Evolutionary conservation across 352 stramenopile species (phyloP), one percentile per base, ranked within the genome.

Genomic region (Globisporangium rhizosaccharum): DNA sequence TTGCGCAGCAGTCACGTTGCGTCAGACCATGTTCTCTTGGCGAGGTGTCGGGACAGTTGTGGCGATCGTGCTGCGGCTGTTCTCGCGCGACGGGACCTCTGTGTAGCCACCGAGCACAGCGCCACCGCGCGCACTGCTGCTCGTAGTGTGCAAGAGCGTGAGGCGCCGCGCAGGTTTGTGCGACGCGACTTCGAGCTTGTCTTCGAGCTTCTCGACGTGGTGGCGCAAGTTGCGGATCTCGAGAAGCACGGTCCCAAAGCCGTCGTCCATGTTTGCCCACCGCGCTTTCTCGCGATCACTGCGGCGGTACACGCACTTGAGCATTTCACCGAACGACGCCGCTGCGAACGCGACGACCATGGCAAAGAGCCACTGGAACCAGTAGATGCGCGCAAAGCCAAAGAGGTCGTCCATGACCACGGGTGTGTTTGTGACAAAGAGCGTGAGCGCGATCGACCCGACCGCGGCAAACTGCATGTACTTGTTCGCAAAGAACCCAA

Each of bases 211-310:
- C 41, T 79, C 62, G 26, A 81, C 72, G 53, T 76, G 72, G 53
- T 80, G 72, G 20, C 72, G 68, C 49, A 80, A 51, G 50, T 80
- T 76, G 17, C 72, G 66, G 42, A 80, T 72, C 66, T 80, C 72
- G 18, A 77, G 62, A 2, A 80, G 58, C 45, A 80, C 66, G 20
- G 52, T 53, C 25, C 50, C 65, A 44, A 80, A 80, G 48, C 72
- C 66, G 52, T 80, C 72, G n/a, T 62, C 47, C 36, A 80, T 70
- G 50, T 53, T 59, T 15, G 58, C 45, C 72, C 68, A 80, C 7
- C 63, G 66, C 23, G 54, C 59, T 26, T 54, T 51, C 30, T 65
- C 57, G 33, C 61, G 72, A 51, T 81, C 72, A 28, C 62, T 67
- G 49, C 64, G 70, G 11, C 72, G 63, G 58, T 71, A 81, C 5